Conservation (phyloP, 108 stramenopile genomes). For the Cyclotella baltica region DNA sequence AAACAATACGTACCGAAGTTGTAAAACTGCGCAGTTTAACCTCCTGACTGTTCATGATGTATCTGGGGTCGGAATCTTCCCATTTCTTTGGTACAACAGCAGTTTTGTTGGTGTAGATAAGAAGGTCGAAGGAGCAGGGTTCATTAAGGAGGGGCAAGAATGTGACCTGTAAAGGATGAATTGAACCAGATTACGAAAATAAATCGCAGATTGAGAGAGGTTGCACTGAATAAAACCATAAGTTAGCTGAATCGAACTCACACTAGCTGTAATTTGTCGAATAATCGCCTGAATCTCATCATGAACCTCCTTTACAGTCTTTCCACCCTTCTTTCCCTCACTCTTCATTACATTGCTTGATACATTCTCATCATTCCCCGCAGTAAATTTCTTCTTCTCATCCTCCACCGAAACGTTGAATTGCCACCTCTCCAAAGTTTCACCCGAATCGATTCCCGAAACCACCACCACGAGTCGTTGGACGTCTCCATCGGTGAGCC, state of each 20-base stretch:
- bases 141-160: constrained; percentile 97
- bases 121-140: constrained; percentile 97
- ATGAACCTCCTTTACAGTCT: constrained; percentile 94
- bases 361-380: constrained; percentile 21
- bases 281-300: constrained; percentile 98
- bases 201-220: not conserved
- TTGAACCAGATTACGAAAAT: not conserved
- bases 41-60: constrained; percentile 94
- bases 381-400: constrained; percentile 8
- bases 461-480: constrained; percentile 97
- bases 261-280: constrained; percentile 97
- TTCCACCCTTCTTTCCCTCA: constrained; percentile 47
- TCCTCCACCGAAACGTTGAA: constrained; percentile 91
- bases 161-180: constrained; percentile 66
- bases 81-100: constrained; percentile 90
- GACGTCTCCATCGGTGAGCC: constrained; percentile 91
- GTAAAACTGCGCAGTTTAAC: constrained; percentile 95
- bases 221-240: constrained; percentile 9
- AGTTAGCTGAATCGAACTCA: constrained; percentile 11
- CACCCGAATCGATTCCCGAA: constrained; percentile 91
- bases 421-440: constrained; percentile 98
- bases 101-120: constrained; percentile 94
- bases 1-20: constrained; percentile 73
- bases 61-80: constrained; percentile 97
- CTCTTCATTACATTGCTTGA: constrained; percentile 30